A percentile compares a stretch with the other conserved stretches of the same genome.
phyloP scores from a whole-genome alignment of 2,329 filamentous ascomycete species.

The Ceratocystis alfenasii region DNA sequence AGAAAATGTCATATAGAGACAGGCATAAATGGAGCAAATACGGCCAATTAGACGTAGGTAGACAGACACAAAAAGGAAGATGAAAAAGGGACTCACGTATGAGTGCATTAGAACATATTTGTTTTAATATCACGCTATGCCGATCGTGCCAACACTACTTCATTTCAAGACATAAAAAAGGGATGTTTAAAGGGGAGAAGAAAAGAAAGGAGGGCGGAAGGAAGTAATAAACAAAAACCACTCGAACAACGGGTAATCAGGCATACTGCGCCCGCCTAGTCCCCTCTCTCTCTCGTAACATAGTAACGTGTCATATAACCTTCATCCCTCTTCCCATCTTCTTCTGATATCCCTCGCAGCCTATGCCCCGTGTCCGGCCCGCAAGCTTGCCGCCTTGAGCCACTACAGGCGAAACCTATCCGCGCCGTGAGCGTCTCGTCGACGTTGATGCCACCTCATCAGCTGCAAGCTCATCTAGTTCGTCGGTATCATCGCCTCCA shows the following conservation, averaged over 20 bases:
- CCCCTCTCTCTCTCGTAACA: background rate
- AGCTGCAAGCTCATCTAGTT: conserved; percentile 38
- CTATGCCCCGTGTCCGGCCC: background rate
- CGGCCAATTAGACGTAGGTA: background rate
- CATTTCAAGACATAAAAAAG: background rate
- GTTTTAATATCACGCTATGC: conserved; percentile 8
- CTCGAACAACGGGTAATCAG: background rate
- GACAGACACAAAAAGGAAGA: background rate
- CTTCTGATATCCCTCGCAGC: background rate
- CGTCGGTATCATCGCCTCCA: conserved; percentile 38
- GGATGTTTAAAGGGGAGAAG: background rate
- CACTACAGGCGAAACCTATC: conserved; percentile 15
- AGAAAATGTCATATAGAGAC: background rate
- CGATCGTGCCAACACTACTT: background rate
- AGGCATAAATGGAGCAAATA: background rate
- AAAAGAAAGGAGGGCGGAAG: background rate
- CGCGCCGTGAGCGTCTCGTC: conserved; percentile 21
- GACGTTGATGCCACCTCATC: conserved; percentile 28
- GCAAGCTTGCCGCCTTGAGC: background rate
- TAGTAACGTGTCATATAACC: background rate
- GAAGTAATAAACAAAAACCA: background rate
- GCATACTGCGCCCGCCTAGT: background rate
- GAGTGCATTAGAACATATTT: background rate
- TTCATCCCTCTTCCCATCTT: background rate
- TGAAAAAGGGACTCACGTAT: background rate